Percentiles rank a stretch among this genome's conserved stretches.
These are phyloP conservation scores for Chytriomyces sp. DNA, from an alignment of 192 early-diverging fungal genomes.

Conservation along the genomic window DNA sequence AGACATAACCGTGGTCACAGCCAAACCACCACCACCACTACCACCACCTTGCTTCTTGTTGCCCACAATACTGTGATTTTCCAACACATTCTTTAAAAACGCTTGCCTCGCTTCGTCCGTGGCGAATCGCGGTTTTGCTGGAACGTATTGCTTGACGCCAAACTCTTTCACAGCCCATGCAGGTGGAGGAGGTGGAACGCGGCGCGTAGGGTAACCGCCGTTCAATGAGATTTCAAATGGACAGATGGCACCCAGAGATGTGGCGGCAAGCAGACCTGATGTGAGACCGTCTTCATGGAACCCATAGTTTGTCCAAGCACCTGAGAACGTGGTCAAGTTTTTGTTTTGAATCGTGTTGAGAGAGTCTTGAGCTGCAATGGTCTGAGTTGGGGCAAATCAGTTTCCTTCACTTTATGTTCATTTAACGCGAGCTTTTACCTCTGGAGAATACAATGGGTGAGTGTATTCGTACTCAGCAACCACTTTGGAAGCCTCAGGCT, in stretches of 20 bases:
- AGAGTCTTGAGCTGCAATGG: slow-evolving; percentile 56
- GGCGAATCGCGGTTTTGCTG: slow-evolving; percentile 16
- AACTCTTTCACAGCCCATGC: slow-evolving; percentile 26
- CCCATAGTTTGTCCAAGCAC: slow-evolving; percentile 73
- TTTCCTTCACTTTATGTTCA: neutral
- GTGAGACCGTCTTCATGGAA: slow-evolving; percentile 71
- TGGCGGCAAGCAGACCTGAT: slow-evolving; percentile 61
- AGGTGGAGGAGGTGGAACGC: slow-evolving; percentile 35
- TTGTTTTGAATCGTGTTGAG: slow-evolving; percentile 58
- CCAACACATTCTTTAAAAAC: neutral
- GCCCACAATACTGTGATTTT: neutral
- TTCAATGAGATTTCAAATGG: slow-evolving; percentile 56
- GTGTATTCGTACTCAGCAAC: slow-evolving; percentile 57
- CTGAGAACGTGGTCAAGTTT: slow-evolving; percentile 50
- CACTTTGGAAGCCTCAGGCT: slow-evolving; percentile 49
- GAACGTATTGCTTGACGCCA: slow-evolving; percentile 35
- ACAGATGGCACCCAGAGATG: slow-evolving; percentile 56
- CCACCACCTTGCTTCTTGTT: neutral
- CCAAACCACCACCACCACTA: neutral
- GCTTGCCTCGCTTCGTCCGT: neutral
- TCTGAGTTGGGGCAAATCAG: slow-evolving; percentile 10
- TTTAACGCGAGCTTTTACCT: slow-evolving; percentile 9
- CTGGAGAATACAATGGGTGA: slow-evolving; percentile 55
- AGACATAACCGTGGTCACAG: neutral
- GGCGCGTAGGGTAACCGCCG: slow-evolving; percentile 55